A percentile compares a stretch with the other conserved stretches of the same genome.
These are phyloP conservation scores for Penicillium canariense DNA, from an alignment of 495 filamentous ascomycete species.

Conservation along the genomic window DNA sequence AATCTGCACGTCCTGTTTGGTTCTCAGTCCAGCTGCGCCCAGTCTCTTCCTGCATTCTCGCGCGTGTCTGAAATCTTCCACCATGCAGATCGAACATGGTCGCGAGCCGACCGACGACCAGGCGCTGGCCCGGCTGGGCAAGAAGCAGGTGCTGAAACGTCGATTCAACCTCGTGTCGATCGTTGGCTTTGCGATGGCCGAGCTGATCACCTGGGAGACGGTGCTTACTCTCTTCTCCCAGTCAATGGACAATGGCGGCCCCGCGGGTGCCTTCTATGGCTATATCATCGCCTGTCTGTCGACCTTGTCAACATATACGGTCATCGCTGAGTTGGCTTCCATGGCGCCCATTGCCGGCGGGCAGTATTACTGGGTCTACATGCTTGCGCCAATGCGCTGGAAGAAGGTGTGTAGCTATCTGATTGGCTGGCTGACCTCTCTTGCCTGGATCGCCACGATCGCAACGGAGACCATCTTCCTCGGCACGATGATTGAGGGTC, in stretches of 20 bases:
- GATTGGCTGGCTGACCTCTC: slow-evolving; percentile 38
- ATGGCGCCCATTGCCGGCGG: slow-evolving; percentile 44
- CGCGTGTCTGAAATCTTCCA: slow-evolving; percentile 1
- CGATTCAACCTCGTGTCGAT: slow-evolving; percentile 40
- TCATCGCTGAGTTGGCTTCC: slow-evolving; percentile 49
- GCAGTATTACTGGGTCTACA: slow-evolving; percentile 46
- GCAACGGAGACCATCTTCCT: slow-evolving; percentile 35
- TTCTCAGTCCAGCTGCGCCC: not conserved
- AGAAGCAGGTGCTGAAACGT: slow-evolving; percentile 39
- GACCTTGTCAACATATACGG: slow-evolving; percentile 42
- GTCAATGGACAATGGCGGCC: slow-evolving; percentile 40
- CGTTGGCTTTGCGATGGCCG: slow-evolving; percentile 37
- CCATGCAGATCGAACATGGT: slow-evolving; percentile 8
- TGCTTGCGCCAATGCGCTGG: slow-evolving; percentile 33
- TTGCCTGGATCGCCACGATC: slow-evolving; percentile 36
- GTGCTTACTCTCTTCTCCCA: slow-evolving; percentile 30
- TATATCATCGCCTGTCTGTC: slow-evolving; percentile 50
- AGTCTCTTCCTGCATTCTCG: not conserved
- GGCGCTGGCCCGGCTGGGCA: slow-evolving; percentile 35
- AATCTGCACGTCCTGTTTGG: not conserved
- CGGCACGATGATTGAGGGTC: slow-evolving; percentile 43
- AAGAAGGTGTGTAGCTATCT: slow-evolving; percentile 37
- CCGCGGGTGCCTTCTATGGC: slow-evolving; percentile 47
- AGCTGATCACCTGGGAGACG: slow-evolving; percentile 40
- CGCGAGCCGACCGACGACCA: slow-evolving; percentile 20